phyloP scores from a whole-genome alignment of 306 rosid genomes.

The Mucuna pruriens region DNA sequence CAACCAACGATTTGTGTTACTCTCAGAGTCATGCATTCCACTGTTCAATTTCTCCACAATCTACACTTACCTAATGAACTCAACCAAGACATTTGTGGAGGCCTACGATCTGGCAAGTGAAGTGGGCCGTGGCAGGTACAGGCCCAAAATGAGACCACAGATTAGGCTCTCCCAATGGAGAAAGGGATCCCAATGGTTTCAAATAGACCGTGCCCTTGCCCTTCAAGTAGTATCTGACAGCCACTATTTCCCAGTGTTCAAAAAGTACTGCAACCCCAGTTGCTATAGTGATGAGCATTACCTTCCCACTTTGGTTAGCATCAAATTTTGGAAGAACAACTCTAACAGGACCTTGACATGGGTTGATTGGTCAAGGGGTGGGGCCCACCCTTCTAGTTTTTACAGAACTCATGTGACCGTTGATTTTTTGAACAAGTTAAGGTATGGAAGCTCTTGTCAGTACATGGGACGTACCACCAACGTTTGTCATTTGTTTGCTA shows the following conservation, averaged over 20 bases:
- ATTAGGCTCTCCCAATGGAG: constrained; percentile 68
- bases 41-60: constrained; percentile 71
- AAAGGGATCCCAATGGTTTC: constrained; percentile 97
- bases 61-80: constrained; percentile 61
- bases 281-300: constrained; percentile 89
- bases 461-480: constrained; percentile 61
- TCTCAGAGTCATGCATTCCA: constrained; percentile 96
- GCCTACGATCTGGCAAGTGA: constrained; percentile 52
- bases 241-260: constrained; percentile 53
- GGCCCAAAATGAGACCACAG: constrained; percentile 52
- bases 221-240: constrained; percentile 56
- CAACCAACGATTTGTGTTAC: constrained; percentile 74
- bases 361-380: constrained; percentile 90
- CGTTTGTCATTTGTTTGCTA: constrained; percentile 80
- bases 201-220: constrained; percentile 65
- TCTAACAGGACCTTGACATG: constrained; percentile 85
- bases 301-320: constrained; percentile 67
- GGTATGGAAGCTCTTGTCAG: constrained; percentile 59
- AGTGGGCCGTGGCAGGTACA: constrained; percentile 78
- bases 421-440: constrained; percentile 57
- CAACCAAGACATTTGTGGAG: constrained; percentile 61
- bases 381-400: constrained; percentile 72
- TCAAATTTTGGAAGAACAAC: constrained; percentile 51
- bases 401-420: constrained; percentile 48
- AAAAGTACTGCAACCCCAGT: constrained; percentile 43